Conservation (phyloP, 2,329 filamentous ascomycete species). For the Apiospora rasikravindrae region DNA sequence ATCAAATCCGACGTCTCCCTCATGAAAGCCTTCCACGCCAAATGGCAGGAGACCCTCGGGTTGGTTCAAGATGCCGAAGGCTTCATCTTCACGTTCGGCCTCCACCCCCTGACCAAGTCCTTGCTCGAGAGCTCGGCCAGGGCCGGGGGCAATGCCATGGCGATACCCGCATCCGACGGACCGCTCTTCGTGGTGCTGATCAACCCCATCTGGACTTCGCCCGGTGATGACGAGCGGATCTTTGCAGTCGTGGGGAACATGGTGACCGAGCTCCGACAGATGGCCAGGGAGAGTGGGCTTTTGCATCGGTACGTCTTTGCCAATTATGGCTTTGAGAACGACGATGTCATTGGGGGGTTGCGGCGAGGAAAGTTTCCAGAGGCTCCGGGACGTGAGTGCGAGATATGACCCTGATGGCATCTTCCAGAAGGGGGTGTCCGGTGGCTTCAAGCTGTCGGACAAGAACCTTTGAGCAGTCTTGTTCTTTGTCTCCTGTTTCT, state of each 20-base stretch:
- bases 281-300: slow-evolving; percentile 24
- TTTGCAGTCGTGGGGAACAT: slow-evolving; percentile 23
- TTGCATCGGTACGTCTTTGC: slow-evolving; percentile 22
- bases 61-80: slow-evolving; percentile 28
- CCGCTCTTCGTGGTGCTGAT: slow-evolving; percentile 31
- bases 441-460: not conserved
- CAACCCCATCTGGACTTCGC: slow-evolving; percentile 28
- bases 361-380: not conserved
- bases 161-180: slow-evolving; percentile 28
- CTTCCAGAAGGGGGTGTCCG: not conserved
- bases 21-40: slow-evolving; percentile 27
- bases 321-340: not conserved
- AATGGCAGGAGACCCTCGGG: slow-evolving; percentile 27
- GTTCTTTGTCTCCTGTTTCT: not conserved
- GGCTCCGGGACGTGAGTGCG: not conserved
- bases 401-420: not conserved
- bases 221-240: slow-evolving; percentile 24
- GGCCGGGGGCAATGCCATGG: slow-evolving; percentile 29
- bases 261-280: not conserved
- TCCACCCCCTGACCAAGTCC: slow-evolving; percentile 28
- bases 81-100: slow-evolving; percentile 30
- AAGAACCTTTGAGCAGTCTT: not conserved
- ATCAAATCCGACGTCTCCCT: slow-evolving; percentile 22
- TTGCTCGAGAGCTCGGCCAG: slow-evolving; percentile 27
- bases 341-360: not conserved